Evolutionary conservation across 768 basidiomycete genomes (phyloP), one percentile per base, ranked within the genome.

Genomic region (Lyophyllum atratum): DNA sequence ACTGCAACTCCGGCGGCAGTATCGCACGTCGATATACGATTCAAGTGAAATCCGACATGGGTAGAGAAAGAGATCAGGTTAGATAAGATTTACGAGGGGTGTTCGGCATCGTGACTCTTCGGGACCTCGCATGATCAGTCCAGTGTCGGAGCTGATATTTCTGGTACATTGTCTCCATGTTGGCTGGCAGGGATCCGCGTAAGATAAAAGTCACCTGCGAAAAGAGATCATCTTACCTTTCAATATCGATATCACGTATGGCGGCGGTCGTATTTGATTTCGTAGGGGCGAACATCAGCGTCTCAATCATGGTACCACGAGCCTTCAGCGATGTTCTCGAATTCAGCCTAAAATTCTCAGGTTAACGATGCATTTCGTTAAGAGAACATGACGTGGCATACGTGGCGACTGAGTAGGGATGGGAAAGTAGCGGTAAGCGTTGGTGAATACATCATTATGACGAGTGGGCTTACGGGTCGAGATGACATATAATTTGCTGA

Each of bases 401-500:
- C 47, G 28, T 40, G 10, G 34, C 37, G 34, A 55, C 54, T 55
- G n/a, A n/a, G 14, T 21, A 46, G 9, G 15, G 21, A 6, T 22
- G 31, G 17, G 4, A 37, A 37, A 9, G 34, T 9, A 9, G 11
- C 4, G 15, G 25, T 2, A 28, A 37, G 11, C 8, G 12, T 12
- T 12, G 34, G 3, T 9, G 17, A 37, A 15, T 37, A 15, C n/a
- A 37, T 4, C 4, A 15, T 33, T 33, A 21, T 10, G 6, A 26
- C 22, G 43, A 26, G 11, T 26, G 22, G 17, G 39, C 59, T 10
- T 44, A 60, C 59, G 51, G n/a, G 55, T 56, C 3, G 59, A 56
- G 34, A 49, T 56, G 5, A 56, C 51, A 34, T 60, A 60, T 52
- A 60, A 3, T 10, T 60, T 60, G 26, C 51, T 40, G 25, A 60